Evolutionary conservation across 768 basidiomycete genomes (phyloP), one percentile per base, ranked within the genome.

Genomic region (Tubosaeta sp.): DNA sequence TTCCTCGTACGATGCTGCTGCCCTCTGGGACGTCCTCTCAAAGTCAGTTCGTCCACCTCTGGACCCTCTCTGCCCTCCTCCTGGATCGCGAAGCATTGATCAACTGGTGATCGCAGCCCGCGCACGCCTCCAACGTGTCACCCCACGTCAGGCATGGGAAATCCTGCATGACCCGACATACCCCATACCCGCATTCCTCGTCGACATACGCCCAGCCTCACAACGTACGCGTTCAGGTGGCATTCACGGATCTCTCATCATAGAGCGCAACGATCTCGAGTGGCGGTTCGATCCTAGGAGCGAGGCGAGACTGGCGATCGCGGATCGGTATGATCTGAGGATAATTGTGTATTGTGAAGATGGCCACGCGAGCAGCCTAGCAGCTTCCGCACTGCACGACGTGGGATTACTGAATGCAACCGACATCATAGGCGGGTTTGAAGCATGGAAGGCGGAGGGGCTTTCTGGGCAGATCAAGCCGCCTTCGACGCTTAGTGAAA

Each of bases 211-310:
- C 7, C 79, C 87, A 0, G 78, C 74, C 35, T 76, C 74, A 6
- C 80, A 88, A 65, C 77, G 89, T 14, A 73, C 74, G 6, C 65
- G 63, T 43, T 71, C 78, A 31, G 89, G 89, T 0, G 75, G 70
- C 0, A 84, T 91, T 50, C 74, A 74, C 8, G 86, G 88, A 0
- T 78, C 87, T n/a, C 69, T 90, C 50, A 70, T 86, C 49, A 78
- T 91, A 52, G 88, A 90, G 60, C 77, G 88, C 22, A 90, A 87
- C 61, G 78, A 83, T 6, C 75, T 91, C 48, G 89, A 91, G 65
- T 89, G 87, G 86, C 77, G 81, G 22, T 84, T 91, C 57, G 88
- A 91, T 67, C 89, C 88, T 5, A 75, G 86, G 50, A 76, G 71
- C 57, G 72, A 77, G 6, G 72, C 78, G 12, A 74, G 84, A 32